Evolutionary conservation across 805 yeast genomes (phyloP).

Genomic region (Candida boleticola): DNA sequence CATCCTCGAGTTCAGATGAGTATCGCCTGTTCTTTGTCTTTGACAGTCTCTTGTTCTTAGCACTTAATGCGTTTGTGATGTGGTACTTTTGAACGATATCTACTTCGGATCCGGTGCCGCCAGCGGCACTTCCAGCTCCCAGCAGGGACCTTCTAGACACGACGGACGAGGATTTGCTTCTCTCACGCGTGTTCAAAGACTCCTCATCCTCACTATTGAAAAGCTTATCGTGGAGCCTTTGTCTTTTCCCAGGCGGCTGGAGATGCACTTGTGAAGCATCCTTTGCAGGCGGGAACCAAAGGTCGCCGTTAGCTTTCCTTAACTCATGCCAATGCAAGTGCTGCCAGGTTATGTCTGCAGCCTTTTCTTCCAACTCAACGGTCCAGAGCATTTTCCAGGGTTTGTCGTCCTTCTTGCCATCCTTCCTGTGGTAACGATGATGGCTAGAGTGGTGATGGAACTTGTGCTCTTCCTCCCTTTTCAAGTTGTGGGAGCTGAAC

Average conservation of each 20-base stretch:
- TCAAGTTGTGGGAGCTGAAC: constrained; percentile 42
- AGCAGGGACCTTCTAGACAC: constrained; percentile 2
- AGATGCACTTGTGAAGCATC: constrained; percentile 1
- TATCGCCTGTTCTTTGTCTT: neutral
- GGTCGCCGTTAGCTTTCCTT: constrained; percentile 40
- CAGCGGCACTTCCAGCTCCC: constrained; percentile 1
- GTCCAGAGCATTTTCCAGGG: constrained; percentile 59
- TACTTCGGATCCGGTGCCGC: neutral
- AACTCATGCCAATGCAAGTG: constrained; percentile 54
- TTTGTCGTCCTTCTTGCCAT: constrained; percentile 19
- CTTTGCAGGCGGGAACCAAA: constrained; percentile 48
- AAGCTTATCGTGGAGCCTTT: constrained; percentile 31
- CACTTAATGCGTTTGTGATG: neutral
- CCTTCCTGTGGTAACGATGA: neutral
- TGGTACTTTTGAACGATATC: neutral
- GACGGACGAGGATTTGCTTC: neutral
- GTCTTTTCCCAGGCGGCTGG: constrained; percentile 1
- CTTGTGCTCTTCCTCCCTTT: constrained; percentile 2
- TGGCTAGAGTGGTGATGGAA: constrained; percentile 1
- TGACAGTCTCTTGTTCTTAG: neutral
- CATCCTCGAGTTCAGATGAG: constrained; percentile 1
- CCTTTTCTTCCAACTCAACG: constrained; percentile 56
- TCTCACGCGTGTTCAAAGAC: neutral
- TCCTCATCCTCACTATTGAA: constrained; percentile 22
- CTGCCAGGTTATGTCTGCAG: constrained; percentile 60